A percentile compares a stretch with the other conserved stretches of the same genome.
Conservation (phyloP, 2,329 filamentous ascomycete genomes). For the Microascus cirrosus region DNA sequence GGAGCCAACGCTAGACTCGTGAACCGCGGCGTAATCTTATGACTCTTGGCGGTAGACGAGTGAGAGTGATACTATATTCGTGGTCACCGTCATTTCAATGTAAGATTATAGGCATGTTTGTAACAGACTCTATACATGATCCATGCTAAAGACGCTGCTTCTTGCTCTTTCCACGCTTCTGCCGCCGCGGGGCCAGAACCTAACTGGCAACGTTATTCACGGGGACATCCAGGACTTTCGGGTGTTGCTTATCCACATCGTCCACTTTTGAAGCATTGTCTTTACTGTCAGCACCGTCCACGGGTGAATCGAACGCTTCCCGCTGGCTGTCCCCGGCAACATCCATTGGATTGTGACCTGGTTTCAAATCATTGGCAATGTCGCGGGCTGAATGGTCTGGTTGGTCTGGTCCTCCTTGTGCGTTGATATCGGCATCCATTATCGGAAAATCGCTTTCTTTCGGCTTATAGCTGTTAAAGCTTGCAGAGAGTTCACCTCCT, state of each 20-base stretch:
- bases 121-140: not conserved
- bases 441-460: not conserved
- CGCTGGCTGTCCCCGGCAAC: not conserved
- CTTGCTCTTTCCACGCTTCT: not conserved
- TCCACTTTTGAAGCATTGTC: not conserved
- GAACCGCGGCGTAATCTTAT: not conserved
- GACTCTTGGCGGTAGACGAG: not conserved
- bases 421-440: not conserved
- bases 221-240: not conserved
- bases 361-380: not conserved
- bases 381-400: not conserved
- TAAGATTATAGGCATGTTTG: not conserved
- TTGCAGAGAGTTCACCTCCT: slow-evolving; percentile 3
- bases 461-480: not conserved
- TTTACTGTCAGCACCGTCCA: not conserved
- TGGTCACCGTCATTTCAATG: not conserved
- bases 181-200: not conserved
- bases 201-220: not conserved
- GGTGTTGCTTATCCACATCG: not conserved
- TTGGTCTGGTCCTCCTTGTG: not conserved
- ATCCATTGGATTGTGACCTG: no score
- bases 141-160: not conserved
- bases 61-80: not conserved
- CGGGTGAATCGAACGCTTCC: not conserved
- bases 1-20: slow-evolving; percentile 8